These are phyloP conservation scores for Candida frijolesensis DNA, from an alignment of 1,139 yeast species.

Conservation along the genomic window DNA sequence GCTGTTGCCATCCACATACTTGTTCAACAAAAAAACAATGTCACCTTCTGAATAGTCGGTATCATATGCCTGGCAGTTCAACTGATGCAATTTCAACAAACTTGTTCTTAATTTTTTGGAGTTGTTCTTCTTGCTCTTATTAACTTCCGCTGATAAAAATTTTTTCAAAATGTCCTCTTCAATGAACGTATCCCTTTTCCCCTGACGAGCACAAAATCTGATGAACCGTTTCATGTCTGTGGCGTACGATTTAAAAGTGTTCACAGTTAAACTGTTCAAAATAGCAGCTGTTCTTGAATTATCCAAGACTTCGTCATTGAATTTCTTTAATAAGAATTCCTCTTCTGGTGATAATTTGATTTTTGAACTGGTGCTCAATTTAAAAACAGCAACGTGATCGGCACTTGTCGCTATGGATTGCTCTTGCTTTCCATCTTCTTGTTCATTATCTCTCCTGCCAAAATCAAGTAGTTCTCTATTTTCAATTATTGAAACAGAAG, in stretches of 20 bases:
- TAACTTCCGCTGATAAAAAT: constrained; percentile 14
- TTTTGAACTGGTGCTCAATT: constrained; percentile 15
- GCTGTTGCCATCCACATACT: constrained; percentile 10
- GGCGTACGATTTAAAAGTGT: constrained; percentile 18
- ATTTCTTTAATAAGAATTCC: constrained; percentile 13
- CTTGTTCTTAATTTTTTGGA: constrained; percentile 16
- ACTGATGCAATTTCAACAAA: constrained; percentile 18
- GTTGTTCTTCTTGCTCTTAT: constrained; percentile 11
- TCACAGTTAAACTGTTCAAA: constrained; percentile 14
- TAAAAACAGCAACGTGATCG: background rate
- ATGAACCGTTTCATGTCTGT: constrained; percentile 18
- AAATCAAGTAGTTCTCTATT: background rate
- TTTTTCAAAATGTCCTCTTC: constrained; percentile 15
- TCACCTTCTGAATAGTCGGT: constrained; percentile 44
- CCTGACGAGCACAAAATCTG: constrained; percentile 18
- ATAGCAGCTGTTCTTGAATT: constrained; percentile 12
- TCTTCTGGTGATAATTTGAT: constrained; percentile 15
- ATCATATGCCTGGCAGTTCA: constrained; percentile 17
- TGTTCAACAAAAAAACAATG: constrained; percentile 52
- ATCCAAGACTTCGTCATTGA: constrained; percentile 17
- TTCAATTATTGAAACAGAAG: background rate
- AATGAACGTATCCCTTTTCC: constrained; percentile 13
- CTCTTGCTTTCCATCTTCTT: constrained; percentile 1
- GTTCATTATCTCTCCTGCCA: background rate
- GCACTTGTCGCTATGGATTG: constrained; percentile 3